A percentile compares a stretch with the other conserved stretches of the same genome.
Conservation (phyloP, 2,329 filamentous ascomycete genomes). For the Nigrospora oryzae region DNA sequence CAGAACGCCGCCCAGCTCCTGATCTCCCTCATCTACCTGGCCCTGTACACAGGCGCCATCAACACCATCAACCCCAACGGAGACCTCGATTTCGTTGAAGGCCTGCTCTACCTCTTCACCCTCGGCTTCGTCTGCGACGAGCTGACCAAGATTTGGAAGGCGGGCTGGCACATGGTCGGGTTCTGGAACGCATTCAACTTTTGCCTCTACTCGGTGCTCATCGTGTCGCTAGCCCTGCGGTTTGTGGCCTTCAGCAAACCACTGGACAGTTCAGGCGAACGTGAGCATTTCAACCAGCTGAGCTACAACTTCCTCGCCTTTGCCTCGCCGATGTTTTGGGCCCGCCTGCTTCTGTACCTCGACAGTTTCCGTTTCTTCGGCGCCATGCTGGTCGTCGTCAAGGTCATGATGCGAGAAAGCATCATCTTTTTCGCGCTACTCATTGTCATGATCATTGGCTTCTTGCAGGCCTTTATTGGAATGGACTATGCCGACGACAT, state of each 20-base stretch:
- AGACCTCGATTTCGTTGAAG: constrained; percentile 76
- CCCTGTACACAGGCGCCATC: constrained; percentile 80
- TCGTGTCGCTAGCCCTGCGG: constrained; percentile 69
- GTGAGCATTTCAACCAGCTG: constrained; percentile 63
- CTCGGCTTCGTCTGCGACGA: constrained; percentile 88
- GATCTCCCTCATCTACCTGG: constrained; percentile 75
- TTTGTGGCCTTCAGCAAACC: constrained; percentile 67
- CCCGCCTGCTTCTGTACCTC: constrained; percentile 81
- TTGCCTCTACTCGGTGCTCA: constrained; percentile 69
- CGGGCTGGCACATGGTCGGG: constrained; percentile 80
- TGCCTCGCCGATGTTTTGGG: constrained; percentile 94
- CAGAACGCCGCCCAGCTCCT: constrained; percentile 86
- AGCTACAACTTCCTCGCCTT: constrained; percentile 95
- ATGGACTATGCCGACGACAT: constrained; percentile 77
- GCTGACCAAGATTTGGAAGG: constrained; percentile 82
- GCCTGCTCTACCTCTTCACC: constrained; percentile 83
- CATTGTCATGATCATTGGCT: constrained; percentile 73
- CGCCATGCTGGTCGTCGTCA: constrained; percentile 93
- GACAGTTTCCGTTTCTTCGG: constrained; percentile 95
- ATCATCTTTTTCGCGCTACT: constrained; percentile 94
- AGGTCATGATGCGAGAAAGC: constrained; percentile 90
- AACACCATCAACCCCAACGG: constrained; percentile 86
- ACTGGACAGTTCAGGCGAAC: constrained; percentile 34
- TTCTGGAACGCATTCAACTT: constrained; percentile 98
- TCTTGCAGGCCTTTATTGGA: constrained; percentile 90